Evolutionary conservation across 176 grass and related monocot species (phyloP), one percentile per base, ranked within the genome.

Genomic region (Avena eriantha): DNA sequence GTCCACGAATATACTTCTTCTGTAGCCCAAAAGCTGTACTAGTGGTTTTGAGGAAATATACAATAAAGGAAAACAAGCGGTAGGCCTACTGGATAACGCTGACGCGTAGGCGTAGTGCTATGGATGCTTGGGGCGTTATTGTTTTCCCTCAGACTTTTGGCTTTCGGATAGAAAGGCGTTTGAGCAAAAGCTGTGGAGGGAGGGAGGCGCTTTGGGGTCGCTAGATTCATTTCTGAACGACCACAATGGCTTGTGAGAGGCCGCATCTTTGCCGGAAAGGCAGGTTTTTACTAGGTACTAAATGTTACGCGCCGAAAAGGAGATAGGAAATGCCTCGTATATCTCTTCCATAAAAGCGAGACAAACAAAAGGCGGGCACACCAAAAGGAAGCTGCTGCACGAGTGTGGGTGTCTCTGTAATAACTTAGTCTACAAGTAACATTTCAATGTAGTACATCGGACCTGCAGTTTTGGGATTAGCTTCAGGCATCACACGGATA

Each of bases 161-260:
- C 10, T 65, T 65, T 34, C 24, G 45, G 69, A 80, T 85, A 67
- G 75, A 85, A 85, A 79, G 66, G 49, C 34, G 22, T 43, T 2
- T 16, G 41, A 57, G 48, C 10, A 14, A 79, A 84, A 79, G 34
- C 10, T 10, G 49, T 67, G 61, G 58, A 73, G 31, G 48, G 46
- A 73, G 43, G 58, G 57, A 23, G 31, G 16, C 13, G 19, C 64
- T 83, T 83, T 86, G 53, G 60, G 13, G 55, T 87, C 80, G 16
- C 77, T 31, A 29, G 74, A 26, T 79, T 21, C 74, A 80, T 41
- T 67, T 71, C 36, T 17, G 80, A 75, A 57, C 29, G 29, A 29
- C 77, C 71, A 86, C 14, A 6, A 13, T n/a, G 73, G 56, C 36
- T 22, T 3, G 61, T 6, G 35, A 48, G 47, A 43, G 21, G 33